Conservation (phyloP, 2,329 filamentous ascomycete genomes). For the Aspergillus hortae region DNA sequence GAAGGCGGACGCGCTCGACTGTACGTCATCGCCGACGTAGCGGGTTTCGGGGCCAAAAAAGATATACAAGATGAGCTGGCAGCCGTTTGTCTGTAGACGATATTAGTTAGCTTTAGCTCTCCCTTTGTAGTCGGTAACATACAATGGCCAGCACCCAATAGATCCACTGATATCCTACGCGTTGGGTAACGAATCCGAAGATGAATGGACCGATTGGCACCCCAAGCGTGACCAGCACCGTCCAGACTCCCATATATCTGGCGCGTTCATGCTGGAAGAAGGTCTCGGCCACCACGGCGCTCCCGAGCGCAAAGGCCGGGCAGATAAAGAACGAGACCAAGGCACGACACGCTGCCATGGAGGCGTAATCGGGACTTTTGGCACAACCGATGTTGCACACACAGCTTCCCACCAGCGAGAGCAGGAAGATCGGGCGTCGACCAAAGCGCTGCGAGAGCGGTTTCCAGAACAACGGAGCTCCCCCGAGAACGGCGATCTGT, state of each 20-base stretch:
- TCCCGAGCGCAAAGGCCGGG: conserved; percentile 51
- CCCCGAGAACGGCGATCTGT: conserved; percentile 52
- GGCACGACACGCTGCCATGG: conserved; percentile 50
- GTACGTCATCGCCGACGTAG: conserved; percentile 35
- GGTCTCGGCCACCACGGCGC: conserved; percentile 52
- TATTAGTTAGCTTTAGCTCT: background rate
- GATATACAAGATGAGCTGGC: conserved; percentile 54
- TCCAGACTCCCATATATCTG: conserved; percentile 55
- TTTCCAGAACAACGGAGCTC: conserved; percentile 52
- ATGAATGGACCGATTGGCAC: conserved; percentile 36
- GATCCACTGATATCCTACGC: conserved; percentile 55
- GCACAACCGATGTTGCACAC: conserved; percentile 54
- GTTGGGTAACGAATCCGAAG: conserved; percentile 43
- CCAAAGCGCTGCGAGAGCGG: conserved; percentile 52
- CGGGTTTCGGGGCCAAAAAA: conserved; percentile 54
- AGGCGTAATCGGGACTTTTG: conserved; percentile 44
- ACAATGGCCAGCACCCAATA: conserved; percentile 56
- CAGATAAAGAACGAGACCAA: conserved; percentile 53
- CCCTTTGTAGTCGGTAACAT: conserved; percentile 13
- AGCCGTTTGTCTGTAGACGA: conserved; percentile 46
- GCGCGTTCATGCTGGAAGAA: conserved; percentile 53
- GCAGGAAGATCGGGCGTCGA: conserved; percentile 51
- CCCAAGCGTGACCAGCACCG: conserved; percentile 47
- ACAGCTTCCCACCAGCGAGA: conserved; percentile 46
- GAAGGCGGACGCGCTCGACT: conserved; percentile 16